Percentiles rank a stretch among this genome's conserved stretches.
These are phyloP conservation scores for Calycina herbarum DNA, from an alignment of 2,329 filamentous ascomycete species.

Conservation along the genomic window DNA sequence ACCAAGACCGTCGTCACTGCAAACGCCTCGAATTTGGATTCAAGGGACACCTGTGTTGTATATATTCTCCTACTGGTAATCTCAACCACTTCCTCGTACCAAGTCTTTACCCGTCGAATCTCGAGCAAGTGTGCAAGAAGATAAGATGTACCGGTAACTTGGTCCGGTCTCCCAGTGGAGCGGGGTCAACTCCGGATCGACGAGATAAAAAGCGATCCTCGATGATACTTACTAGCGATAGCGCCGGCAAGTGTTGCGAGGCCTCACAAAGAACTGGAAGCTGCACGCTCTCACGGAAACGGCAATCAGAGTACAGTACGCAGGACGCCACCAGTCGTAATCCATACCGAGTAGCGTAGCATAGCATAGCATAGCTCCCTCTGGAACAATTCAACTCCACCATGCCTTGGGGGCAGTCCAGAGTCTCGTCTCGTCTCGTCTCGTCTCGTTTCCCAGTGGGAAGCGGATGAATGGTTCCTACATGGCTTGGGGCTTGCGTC, in stretches of 20 bases:
- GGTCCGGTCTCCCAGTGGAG: neutral
- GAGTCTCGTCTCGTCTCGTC: too few relatives aligned
- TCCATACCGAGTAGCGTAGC: neutral
- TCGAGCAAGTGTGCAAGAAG: neutral
- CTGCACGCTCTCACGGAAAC: too few relatives aligned
- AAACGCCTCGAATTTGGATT: neutral
- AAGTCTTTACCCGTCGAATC: neutral
- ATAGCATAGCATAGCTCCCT: too few relatives aligned
- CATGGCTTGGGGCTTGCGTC: neutral
- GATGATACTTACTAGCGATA: neutral
- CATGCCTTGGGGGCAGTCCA: too few relatives aligned
- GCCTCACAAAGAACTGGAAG: neutral
- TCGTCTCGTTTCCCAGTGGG: neutral
- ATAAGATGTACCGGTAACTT: neutral
- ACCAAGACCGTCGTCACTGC: neutral
- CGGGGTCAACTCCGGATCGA: neutral
- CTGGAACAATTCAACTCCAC: too few relatives aligned
- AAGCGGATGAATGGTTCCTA: neutral
- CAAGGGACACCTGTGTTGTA: neutral
- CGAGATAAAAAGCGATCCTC: neutral
- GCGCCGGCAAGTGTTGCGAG: neutral
- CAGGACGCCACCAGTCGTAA: neutral
- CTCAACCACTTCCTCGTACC: neutral
- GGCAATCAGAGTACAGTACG: neutral
- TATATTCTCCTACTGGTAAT: neutral